A percentile compares a stretch with the other conserved stretches of the same genome.
Conservation (phyloP, 106 monocot genomes). For the Narthecium ossifragum region DNA sequence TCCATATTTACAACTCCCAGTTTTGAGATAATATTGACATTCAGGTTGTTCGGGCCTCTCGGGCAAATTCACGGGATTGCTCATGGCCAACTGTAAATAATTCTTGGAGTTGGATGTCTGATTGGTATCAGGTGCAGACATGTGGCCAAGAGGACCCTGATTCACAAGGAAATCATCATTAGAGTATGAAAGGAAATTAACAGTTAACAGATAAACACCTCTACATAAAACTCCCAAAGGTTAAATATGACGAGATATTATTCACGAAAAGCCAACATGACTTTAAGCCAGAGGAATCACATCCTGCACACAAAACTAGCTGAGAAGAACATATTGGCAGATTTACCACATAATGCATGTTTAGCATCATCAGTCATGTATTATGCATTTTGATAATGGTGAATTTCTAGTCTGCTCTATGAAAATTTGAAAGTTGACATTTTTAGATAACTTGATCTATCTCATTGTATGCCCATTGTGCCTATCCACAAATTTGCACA, state of each 20-base stretch:
- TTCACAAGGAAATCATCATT: not conserved
- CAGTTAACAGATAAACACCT: not conserved
- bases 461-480: no score
- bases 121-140: constrained; percentile 21
- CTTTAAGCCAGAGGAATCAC: no score
- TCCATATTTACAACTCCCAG: constrained; percentile 72
- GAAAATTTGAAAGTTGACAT: no score
- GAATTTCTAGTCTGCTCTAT: no score
- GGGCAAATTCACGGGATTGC: constrained; percentile 14
- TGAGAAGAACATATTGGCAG: no score
- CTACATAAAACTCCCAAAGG: not conserved
- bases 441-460: no score
- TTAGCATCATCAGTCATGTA: no score
- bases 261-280: no score
- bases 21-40: constrained; percentile 78
- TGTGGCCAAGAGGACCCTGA: constrained; percentile 27
- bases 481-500: no score
- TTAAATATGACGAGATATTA: not conserved
- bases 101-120: constrained; percentile 24
- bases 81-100: constrained; percentile 14
- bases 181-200: not conserved
- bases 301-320: no score
- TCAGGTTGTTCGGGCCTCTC: constrained; percentile 72
- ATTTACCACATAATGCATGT: no score
- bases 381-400: no score